Evolutionary conservation across 495 filamentous ascomycete genomes (phyloP).

Genomic region (Elaphomyces granulatus): DNA sequence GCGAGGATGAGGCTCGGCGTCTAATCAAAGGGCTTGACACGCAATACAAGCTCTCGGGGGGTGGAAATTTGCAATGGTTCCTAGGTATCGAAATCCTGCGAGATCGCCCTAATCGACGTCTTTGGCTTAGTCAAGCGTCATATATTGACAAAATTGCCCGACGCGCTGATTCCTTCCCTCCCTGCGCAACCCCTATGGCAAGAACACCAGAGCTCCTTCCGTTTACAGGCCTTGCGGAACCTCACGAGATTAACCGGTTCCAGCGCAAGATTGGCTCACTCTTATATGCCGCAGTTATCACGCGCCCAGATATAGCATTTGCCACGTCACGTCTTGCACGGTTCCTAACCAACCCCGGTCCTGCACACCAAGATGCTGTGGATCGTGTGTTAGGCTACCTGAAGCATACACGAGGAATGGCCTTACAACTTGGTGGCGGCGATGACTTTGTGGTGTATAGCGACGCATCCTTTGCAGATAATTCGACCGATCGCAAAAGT

Average conservation of each 20-base stretch:
- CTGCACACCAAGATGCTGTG: slow-evolving; percentile 6
- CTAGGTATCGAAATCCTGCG: slow-evolving; percentile 5
- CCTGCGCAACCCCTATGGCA: background rate
- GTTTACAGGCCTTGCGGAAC: slow-evolving; percentile 1
- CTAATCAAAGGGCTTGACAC: slow-evolving; percentile 5
- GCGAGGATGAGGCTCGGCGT: slow-evolving; percentile 1
- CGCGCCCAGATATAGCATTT: slow-evolving; percentile 11
- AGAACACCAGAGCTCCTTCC: slow-evolving; percentile 3
- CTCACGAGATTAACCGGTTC: slow-evolving; percentile 7
- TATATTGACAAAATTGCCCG: background rate
- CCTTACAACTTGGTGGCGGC: background rate
- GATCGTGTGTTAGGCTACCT: slow-evolving; percentile 9
- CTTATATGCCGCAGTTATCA: slow-evolving; percentile 12
- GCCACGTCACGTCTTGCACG: slow-evolving; percentile 6
- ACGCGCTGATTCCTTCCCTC: background rate
- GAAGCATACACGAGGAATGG: background rate
- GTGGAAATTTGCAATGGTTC: slow-evolving; percentile 5
- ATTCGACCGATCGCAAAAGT: slow-evolving; percentile 7
- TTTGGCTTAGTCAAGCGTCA: background rate
- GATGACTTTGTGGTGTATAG: slow-evolving; percentile 1
- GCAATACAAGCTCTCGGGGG: slow-evolving; percentile 3
- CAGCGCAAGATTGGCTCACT: slow-evolving; percentile 15
- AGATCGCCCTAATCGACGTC: background rate
- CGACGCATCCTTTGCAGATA: slow-evolving; percentile 11
- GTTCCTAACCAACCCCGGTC: slow-evolving; percentile 12